phyloP scores from a whole-genome alignment of 768 basidiomycete genomes.

The Suillus hirtellus region DNA sequence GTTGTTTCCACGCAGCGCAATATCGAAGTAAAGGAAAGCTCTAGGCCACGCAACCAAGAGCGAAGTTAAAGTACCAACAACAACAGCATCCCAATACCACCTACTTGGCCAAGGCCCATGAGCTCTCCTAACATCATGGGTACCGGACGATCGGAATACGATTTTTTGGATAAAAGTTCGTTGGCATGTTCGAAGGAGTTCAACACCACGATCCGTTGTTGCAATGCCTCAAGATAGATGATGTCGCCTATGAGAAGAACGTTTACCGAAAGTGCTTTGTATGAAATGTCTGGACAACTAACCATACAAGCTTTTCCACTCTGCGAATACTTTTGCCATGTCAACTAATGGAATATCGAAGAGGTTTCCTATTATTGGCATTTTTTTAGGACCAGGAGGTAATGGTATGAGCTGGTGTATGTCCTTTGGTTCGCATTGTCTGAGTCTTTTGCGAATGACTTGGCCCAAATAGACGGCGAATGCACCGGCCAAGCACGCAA shows the following conservation, averaged over 20 bases:
- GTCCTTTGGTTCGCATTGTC: neutral
- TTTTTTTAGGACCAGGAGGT: conserved; percentile 11
- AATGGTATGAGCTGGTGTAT: neutral
- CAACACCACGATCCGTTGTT: conserved; percentile 18
- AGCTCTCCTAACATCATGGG: conserved; percentile 6
- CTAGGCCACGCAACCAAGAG: neutral
- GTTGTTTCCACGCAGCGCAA: conserved; percentile 11
- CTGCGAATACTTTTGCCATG: neutral
- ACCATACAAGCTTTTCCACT: neutral
- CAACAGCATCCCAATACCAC: neutral
- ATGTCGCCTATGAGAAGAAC: conserved; percentile 15
- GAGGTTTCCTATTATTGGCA: conserved; percentile 15
- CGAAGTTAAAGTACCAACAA: neutral
- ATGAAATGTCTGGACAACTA: neutral
- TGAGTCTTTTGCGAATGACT: neutral
- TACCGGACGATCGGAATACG: conserved; percentile 20
- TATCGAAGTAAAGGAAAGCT: conserved; percentile 17
- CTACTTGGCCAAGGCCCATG: conserved; percentile 2
- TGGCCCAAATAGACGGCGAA: neutral
- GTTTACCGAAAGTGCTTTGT: neutral
- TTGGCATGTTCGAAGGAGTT: conserved; percentile 28
- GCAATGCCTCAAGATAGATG: conserved; percentile 17
- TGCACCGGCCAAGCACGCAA: neutral
- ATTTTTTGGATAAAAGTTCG: conserved; percentile 31
- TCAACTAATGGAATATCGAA: conserved; percentile 6